These are phyloP conservation scores for Arctostaphylos glauca DNA, from an alignment of 148 eudicot species.

Conservation along the genomic window DNA sequence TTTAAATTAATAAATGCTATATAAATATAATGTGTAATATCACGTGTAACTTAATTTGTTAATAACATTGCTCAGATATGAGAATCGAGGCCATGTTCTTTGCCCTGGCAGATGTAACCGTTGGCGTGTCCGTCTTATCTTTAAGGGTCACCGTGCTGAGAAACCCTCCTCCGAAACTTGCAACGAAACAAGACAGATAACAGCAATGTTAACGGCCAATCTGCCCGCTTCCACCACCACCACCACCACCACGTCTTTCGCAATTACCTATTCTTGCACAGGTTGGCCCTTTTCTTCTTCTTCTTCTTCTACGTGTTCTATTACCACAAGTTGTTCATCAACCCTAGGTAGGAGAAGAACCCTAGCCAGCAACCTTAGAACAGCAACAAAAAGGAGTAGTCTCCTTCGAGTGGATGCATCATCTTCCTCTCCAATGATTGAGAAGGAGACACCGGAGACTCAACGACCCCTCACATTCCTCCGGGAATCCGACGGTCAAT, in stretches of 20 bases:
- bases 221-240: background rate
- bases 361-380: background rate
- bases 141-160: no score
- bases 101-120: no score
- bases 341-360: background rate
- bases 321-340: background rate
- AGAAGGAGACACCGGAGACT: slow-evolving; percentile 66
- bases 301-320: background rate
- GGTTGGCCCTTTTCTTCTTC: background rate
- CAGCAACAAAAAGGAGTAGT: background rate
- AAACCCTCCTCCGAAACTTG: no score
- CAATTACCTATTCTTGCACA: background rate
- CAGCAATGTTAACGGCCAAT: slow-evolving; percentile 6
- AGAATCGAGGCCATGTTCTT: no score
- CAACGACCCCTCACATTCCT: slow-evolving; percentile 73
- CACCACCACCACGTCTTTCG: background rate
- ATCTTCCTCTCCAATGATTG: slow-evolving; percentile 33
- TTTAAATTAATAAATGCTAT: no score
- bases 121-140: no score
- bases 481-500: slow-evolving; percentile 44
- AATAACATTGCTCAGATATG: no score
- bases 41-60: no score
- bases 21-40: no score
- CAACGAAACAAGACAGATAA: background rate
- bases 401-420: background rate